Evolutionary conservation across 2,329 filamentous ascomycete genomes (phyloP).

Genomic region (Sordariomycetes sp.): DNA sequence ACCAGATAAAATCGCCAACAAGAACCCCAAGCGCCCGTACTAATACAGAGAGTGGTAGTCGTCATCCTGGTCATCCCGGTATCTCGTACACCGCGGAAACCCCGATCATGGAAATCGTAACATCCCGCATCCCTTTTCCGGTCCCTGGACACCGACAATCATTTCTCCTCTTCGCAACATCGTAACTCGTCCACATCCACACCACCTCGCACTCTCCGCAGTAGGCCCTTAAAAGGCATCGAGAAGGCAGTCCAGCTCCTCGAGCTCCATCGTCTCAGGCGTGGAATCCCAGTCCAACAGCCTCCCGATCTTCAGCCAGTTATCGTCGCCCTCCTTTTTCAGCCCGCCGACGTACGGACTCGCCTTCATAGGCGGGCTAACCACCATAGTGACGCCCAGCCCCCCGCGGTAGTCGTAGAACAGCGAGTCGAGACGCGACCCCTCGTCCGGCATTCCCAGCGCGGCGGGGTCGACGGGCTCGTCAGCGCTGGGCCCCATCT

Average conservation of each 20-base stretch:
- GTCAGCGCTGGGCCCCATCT: conserved; percentile 31
- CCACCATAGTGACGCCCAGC: conserved; percentile 1
- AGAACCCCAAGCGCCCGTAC: neutral
- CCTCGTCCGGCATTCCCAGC: conserved; percentile 25
- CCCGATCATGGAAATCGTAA: neutral
- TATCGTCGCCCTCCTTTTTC: conserved; percentile 24
- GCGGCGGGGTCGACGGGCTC: conserved; percentile 12
- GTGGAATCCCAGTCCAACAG: conserved; percentile 50
- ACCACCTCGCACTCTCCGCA: neutral
- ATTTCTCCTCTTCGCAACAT: neutral
- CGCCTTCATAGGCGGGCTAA: conserved; percentile 37
- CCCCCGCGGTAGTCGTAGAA: conserved; percentile 6
- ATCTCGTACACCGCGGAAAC: neutral
- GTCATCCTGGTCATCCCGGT: neutral
- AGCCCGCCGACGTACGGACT: conserved; percentile 10
- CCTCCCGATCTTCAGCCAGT: conserved; percentile 25
- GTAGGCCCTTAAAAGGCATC: conserved; percentile 44
- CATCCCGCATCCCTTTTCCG: neutral
- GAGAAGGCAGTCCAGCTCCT: conserved; percentile 83
- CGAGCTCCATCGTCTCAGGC: conserved; percentile 81
- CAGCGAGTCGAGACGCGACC: conserved; percentile 11
- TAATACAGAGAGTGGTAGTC: neutral
- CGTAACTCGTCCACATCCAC: neutral
- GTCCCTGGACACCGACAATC: neutral
- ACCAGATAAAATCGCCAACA: neutral